A percentile compares a stretch with the other conserved stretches of the same genome.
phyloP scores from a whole-genome alignment of 2,329 filamentous ascomycete genomes.

The Pseudonectria buxi region DNA sequence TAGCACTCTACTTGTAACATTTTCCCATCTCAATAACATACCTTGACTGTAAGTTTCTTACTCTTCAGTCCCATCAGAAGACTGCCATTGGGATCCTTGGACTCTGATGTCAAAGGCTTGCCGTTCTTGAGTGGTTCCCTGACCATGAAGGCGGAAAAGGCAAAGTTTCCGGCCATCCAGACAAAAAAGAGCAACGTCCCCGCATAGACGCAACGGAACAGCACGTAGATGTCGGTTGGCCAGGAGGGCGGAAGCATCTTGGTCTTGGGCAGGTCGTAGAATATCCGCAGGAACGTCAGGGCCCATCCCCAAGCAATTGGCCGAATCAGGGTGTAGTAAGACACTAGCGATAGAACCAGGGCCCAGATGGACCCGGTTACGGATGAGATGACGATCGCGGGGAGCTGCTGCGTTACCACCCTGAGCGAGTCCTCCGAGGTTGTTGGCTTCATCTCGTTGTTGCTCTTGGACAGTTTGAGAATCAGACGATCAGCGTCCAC shows the following conservation, averaged over 20 bases:
- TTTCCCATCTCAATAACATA: conserved; percentile 29
- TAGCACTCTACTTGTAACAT: conserved; percentile 4
- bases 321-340: conserved; percentile 60
- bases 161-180: conserved; percentile 70
- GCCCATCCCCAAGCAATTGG: conserved; percentile 61
- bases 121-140: conserved; percentile 77
- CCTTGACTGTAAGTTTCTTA: conserved; percentile 71
- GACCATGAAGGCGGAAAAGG: conserved; percentile 75
- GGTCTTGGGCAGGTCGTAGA: conserved; percentile 70
- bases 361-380: conserved; percentile 35
- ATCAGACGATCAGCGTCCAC: conserved; percentile 65
- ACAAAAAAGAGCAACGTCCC: conserved; percentile 62
- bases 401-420: conserved; percentile 32
- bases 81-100: conserved; percentile 87
- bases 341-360: conserved; percentile 39
- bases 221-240: conserved; percentile 51
- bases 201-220: conserved; percentile 51
- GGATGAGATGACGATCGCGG: conserved; percentile 31
- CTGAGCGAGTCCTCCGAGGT: conserved; percentile 27
- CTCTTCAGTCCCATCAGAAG: conserved; percentile 76
- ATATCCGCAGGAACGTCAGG: conserved; percentile 61
- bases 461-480: conserved; percentile 22
- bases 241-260: conserved; percentile 54
- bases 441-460: conserved; percentile 18
- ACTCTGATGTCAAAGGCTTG: conserved; percentile 75